Evolutionary conservation across 768 basidiomycete genomes (phyloP), one percentile per base, ranked within the genome.

Genomic region (Mycena indigotica): DNA sequence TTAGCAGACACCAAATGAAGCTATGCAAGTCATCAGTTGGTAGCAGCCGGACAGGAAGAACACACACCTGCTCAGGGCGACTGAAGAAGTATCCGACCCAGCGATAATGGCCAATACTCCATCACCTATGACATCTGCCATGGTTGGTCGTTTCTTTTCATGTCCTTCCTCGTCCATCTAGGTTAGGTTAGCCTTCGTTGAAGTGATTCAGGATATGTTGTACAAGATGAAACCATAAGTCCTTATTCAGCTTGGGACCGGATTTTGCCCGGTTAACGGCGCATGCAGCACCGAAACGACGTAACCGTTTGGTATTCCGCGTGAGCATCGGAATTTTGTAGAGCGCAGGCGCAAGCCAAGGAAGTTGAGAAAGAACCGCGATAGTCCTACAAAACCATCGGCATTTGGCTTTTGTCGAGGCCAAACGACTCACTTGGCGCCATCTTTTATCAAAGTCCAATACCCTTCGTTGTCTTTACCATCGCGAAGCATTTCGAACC

Each of bases 371-470:
- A 69, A 25, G 39, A 13, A 80, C 67, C 3, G 77, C 73, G 46
- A 72, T 67, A 50, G 72, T 81, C 46, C 12, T 48, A 50, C 24
- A 25, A 8, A 21, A 12, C 39, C 29, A 56, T 35, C 45, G 41
- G 48, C 23, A 21, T n/a, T 26, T 15, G 12, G 6, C 8, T 15
- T 25, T 28, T 35, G 17, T 5, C 16, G 24, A 49, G 23, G 25
- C 13, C 25, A 48, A 5, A 3, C 4, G 24, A 12, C 72, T 56
- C 67, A 83, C 83, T 69, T 71, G 55, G 81, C 67, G 21, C 77
- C 75, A 17, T 69, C 70, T 61, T 81, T 76, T 13, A 83, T 63
- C 19, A 80, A 65, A n/a, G 75, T 70, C 80, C 80, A 80, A 3
- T 80, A 65, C 8, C 77, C 74, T 13, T 77, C 72, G 49, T 71